Evolutionary conservation across 2,329 filamentous ascomycete genomes (phyloP).

Genomic region (Aspergillus fijiensis): DNA sequence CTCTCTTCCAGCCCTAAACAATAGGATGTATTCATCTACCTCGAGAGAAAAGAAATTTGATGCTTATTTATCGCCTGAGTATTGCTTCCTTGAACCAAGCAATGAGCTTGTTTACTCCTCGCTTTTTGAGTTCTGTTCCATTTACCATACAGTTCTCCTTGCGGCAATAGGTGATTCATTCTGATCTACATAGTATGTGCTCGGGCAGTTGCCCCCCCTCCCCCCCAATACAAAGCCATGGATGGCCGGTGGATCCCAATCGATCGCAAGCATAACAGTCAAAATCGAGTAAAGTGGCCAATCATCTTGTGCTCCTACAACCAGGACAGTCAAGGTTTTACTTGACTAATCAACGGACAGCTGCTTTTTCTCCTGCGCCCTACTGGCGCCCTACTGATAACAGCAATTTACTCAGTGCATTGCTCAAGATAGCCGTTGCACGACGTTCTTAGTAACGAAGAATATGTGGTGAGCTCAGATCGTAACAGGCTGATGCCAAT

Average conservation of each 20-base stretch:
- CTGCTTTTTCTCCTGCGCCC: not conserved
- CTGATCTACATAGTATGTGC: too few relatives aligned
- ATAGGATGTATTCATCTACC: too few relatives aligned
- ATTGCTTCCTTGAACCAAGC: too few relatives aligned
- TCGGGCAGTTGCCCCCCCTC: not conserved
- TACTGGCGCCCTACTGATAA: not conserved
- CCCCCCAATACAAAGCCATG: not conserved
- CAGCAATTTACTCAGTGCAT: not conserved
- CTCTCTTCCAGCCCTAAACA: constrained; percentile 25
- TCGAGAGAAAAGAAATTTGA: too few relatives aligned
- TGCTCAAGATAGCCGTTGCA: not conserved
- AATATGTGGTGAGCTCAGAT: not conserved
- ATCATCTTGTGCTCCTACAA: not conserved
- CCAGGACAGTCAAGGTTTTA: not conserved
- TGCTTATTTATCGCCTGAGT: too few relatives aligned
- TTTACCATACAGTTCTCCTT: too few relatives aligned
- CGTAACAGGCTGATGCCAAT: not conserved
- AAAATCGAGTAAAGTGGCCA: not conserved
- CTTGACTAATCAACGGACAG: not conserved
- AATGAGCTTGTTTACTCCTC: too few relatives aligned
- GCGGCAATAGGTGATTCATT: too few relatives aligned
- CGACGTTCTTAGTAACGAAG: not conserved
- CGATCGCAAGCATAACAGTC: not conserved
- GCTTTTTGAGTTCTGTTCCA: too few relatives aligned
- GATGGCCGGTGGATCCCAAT: not conserved